Evolutionary conservation across 306 rosid genomes (phyloP).

Genomic region (Fagus sylvatica): DNA sequence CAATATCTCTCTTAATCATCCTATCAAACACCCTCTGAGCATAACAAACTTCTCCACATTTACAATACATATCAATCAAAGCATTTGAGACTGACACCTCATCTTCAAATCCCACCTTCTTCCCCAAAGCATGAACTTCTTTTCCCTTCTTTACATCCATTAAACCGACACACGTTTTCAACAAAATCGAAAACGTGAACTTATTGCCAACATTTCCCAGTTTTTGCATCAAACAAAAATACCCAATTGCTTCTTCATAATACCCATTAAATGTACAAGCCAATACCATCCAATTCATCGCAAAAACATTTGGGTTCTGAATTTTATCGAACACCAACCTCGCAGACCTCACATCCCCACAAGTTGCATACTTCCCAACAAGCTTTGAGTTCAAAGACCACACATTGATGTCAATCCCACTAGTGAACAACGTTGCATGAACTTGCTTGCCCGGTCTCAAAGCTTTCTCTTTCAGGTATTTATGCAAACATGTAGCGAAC

Average conservation of each 20-base stretch:
- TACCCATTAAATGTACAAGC: constrained; percentile 51
- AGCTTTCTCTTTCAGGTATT: constrained; percentile 61
- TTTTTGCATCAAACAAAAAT: constrained; percentile 41
- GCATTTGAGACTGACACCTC: constrained; percentile 46
- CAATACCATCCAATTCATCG: constrained; percentile 63
- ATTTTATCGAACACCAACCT: constrained; percentile 26
- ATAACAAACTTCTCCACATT: constrained; percentile 47
- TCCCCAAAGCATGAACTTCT: constrained; percentile 57
- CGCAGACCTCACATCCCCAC: constrained; percentile 47
- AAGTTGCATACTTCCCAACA: constrained; percentile 65
- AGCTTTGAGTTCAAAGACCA: constrained; percentile 58
- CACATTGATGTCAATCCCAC: constrained; percentile 41
- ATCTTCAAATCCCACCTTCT: constrained; percentile 45
- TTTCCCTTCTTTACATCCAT: constrained; percentile 61
- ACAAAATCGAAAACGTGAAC: constrained; percentile 50
- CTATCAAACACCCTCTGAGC: constrained; percentile 51
- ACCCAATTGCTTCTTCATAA: constrained; percentile 46
- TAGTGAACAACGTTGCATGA: constrained; percentile 50
- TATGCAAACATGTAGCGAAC: constrained; percentile 47
- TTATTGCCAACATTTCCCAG: constrained; percentile 42
- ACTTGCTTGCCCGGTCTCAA: constrained; percentile 59
- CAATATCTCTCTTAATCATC: constrained; percentile 56
- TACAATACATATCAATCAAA: constrained; percentile 60
- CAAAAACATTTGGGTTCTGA: constrained; percentile 57
- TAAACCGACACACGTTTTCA: constrained; percentile 60